Conservation (phyloP, 805 yeast species). For the Pichia thaimueangensis region DNA sequence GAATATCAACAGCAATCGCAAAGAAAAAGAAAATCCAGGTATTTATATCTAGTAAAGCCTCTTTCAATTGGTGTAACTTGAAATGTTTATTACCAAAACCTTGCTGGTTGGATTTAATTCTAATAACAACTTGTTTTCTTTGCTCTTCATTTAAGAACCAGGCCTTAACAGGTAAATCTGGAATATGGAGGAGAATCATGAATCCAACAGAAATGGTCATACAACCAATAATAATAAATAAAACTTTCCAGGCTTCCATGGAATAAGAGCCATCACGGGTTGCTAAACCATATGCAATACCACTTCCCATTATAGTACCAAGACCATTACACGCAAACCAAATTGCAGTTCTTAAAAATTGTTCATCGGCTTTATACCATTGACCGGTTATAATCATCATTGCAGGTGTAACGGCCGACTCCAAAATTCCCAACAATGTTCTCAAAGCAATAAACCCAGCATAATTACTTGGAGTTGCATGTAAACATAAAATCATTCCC, state of each 20-base stretch:
- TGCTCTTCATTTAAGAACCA: constrained; percentile 33
- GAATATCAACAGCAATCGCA: constrained; percentile 23
- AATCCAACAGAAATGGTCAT: constrained; percentile 30
- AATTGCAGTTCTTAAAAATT: constrained; percentile 25
- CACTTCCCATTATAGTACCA: constrained; percentile 27
- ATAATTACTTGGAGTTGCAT: constrained; percentile 39
- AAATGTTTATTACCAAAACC: constrained; percentile 30
- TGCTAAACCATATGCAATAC: constrained; percentile 30
- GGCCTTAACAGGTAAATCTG: constrained; percentile 31
- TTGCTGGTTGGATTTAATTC: constrained; percentile 30
- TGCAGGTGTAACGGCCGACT: constrained; percentile 33
- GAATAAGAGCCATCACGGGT: constrained; percentile 21
- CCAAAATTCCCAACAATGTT: constrained; percentile 43
- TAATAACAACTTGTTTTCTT: constrained; percentile 28
- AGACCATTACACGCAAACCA: constrained; percentile 29
- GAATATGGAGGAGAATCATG: constrained; percentile 24
- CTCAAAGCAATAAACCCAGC: constrained; percentile 43
- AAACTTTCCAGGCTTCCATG: constrained; percentile 27
- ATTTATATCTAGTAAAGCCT: constrained; percentile 24
- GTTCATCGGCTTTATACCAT: constrained; percentile 32
- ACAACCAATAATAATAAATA: constrained; percentile 31
- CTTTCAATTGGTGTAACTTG: constrained; percentile 25
- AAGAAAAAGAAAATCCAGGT: constrained; percentile 39
- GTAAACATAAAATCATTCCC: constrained; percentile 42
- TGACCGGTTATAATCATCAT: constrained; percentile 27